Percentiles rank a stretch among this genome's conserved stretches.
These are phyloP conservation scores for Malus asiatica DNA, from an alignment of 306 rosid genomes.

Conservation along the genomic window DNA sequence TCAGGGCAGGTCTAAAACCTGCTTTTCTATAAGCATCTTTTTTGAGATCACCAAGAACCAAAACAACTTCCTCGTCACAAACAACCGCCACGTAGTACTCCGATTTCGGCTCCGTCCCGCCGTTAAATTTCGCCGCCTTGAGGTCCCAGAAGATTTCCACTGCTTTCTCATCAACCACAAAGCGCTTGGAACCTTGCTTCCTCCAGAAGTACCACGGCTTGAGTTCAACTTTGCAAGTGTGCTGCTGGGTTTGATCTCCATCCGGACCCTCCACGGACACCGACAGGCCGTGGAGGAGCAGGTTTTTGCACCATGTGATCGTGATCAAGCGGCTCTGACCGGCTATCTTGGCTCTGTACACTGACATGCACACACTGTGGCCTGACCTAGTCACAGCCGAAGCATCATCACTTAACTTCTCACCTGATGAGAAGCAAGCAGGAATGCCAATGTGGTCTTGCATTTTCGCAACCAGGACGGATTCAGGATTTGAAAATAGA, in stretches of 20 bases:
- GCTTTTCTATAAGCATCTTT: slow-evolving; percentile 73
- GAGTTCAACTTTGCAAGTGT: slow-evolving; percentile 69
- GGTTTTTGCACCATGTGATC: slow-evolving; percentile 72
- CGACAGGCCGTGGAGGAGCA: slow-evolving; percentile 64
- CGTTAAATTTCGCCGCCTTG: slow-evolving; percentile 60
- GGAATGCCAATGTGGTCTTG: slow-evolving; percentile 73
- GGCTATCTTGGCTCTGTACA: slow-evolving; percentile 61
- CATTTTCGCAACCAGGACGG: slow-evolving; percentile 15
- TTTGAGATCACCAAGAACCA: slow-evolving; percentile 70
- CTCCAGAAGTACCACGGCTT: slow-evolving; percentile 95
- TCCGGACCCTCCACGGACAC: slow-evolving; percentile 58
- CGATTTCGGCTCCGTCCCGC: slow-evolving; percentile 72
- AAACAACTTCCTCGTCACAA: slow-evolving; percentile 68
- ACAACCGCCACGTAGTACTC: slow-evolving; percentile 79
- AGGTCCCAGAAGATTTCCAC: slow-evolving; percentile 76
- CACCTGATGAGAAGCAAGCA: slow-evolving; percentile 60
- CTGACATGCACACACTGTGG: slow-evolving; percentile 67
- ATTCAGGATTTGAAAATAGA: not conserved
- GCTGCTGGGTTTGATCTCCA: slow-evolving; percentile 29
- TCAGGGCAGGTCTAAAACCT: slow-evolving; percentile 66
- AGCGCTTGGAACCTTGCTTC: slow-evolving; percentile 68
- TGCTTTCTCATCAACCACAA: slow-evolving; percentile 45
- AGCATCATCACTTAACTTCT: slow-evolving; percentile 37
- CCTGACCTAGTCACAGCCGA: slow-evolving; percentile 61
- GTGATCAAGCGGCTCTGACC: slow-evolving; percentile 65